Percentiles rank a stretch among this genome's conserved stretches.
Evolutionary conservation across 202 grass and related monocot genomes (phyloP).

Genomic region (Schoenoplectus tabernaemontani): DNA sequence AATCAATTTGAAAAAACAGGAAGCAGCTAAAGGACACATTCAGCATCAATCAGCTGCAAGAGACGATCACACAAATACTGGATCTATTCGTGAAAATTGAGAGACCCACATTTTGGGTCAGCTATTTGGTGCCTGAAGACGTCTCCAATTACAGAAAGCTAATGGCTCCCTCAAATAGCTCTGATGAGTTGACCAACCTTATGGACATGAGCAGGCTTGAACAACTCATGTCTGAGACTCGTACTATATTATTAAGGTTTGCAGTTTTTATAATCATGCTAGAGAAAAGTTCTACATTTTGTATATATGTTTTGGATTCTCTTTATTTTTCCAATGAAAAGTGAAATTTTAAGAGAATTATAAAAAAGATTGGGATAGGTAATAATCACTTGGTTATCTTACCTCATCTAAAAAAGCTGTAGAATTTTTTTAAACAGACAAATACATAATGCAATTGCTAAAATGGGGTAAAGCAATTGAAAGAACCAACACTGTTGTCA

Average conservation of each 20-base stretch:
- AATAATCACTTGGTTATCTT: background rate
- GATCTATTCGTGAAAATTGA: conserved; percentile 53
- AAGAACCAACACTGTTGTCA: background rate
- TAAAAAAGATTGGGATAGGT: background rate
- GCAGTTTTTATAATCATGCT: background rate
- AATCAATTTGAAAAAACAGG: conserved; percentile 40
- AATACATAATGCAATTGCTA: background rate
- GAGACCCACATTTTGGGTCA: conserved; percentile 67
- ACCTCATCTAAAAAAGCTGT: background rate
- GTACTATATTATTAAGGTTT: conserved; percentile 80
- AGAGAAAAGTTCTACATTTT: background rate
- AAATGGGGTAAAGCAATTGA: background rate
- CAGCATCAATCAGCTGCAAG: conserved; percentile 54
- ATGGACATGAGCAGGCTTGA: conserved; percentile 78
- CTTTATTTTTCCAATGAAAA: background rate
- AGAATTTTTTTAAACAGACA: background rate
- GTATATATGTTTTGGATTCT: background rate
- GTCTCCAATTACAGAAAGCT: conserved; percentile 53
- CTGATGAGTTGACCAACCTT: conserved; percentile 53
- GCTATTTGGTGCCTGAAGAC: conserved; percentile 78
- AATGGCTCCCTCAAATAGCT: conserved; percentile 49
- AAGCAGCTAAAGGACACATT: conserved; percentile 82
- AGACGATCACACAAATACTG: conserved; percentile 59
- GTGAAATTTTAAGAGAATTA: too few species aligned
- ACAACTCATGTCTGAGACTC: conserved; percentile 81